Conservation (phyloP, 129 eudicot species). For the Cynara cardunculus region DNA sequence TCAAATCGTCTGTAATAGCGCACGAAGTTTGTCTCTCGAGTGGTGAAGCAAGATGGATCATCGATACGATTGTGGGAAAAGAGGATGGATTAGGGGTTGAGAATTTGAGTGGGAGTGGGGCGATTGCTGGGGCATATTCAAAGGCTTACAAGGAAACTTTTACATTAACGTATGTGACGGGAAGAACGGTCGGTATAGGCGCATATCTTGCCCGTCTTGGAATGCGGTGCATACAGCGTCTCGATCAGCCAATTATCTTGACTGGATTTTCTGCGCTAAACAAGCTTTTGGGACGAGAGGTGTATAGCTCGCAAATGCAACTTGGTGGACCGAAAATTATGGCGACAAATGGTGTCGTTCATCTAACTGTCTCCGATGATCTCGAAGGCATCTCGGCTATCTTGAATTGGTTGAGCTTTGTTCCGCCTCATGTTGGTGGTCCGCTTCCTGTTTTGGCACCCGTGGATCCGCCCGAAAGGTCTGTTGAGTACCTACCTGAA, state of each 20-base stretch:
- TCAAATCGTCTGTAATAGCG: constrained; percentile 75
- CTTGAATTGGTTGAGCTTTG: constrained; percentile 88
- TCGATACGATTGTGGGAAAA: constrained; percentile 85
- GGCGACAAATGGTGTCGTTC: constrained; percentile 98
- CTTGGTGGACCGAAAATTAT: constrained; percentile 97
- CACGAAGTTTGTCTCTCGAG: constrained; percentile 61
- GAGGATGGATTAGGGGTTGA: constrained; percentile 98
- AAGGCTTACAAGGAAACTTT: constrained; percentile 91
- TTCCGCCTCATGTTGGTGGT: constrained; percentile 80
- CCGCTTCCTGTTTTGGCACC: constrained; percentile 83
- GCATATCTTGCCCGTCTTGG: constrained; percentile 98
- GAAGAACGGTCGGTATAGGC: constrained; percentile 95
- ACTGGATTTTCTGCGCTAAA: constrained; percentile 95
- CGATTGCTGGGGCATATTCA: constrained; percentile 93
- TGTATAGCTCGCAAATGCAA: constrained; percentile 99
- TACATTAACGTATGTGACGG: constrained; percentile 89
- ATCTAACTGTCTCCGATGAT: constrained; percentile 90
- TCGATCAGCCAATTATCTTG: constrained; percentile 90
- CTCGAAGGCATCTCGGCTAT: constrained; percentile 88
- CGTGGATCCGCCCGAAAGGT: constrained; percentile 70
- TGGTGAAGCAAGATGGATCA: constrained; percentile 81
- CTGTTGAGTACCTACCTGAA: constrained; percentile 73
- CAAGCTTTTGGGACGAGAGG: constrained; percentile 95
- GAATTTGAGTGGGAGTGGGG: constrained; percentile 95
- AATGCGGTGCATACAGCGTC: constrained; percentile 96